Evolutionary conservation across 2,329 filamentous ascomycete genomes (phyloP).

Genomic region (Pyrenophora graminea): DNA sequence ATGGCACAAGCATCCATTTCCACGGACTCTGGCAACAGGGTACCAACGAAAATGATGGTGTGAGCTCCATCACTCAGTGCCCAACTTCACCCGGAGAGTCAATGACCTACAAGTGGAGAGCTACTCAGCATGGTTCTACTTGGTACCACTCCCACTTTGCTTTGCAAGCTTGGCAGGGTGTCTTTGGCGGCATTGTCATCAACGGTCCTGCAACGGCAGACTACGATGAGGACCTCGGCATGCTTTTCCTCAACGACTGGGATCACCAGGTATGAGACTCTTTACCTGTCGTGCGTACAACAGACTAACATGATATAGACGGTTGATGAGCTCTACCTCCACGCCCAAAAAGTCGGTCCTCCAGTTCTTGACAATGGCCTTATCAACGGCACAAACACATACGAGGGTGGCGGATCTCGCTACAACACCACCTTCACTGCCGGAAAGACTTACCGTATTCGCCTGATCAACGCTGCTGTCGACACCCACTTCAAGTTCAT

Average conservation of each 20-base stretch:
- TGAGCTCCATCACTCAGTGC: constrained; percentile 41
- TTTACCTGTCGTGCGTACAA: no score
- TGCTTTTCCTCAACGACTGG: constrained; percentile 52
- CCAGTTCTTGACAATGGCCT: constrained; percentile 49
- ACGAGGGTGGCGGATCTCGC: constrained; percentile 35
- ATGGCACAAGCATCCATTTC: constrained; percentile 40
- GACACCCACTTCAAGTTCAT: constrained; percentile 50
- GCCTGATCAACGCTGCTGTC: constrained; percentile 50
- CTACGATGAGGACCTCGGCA: constrained; percentile 52
- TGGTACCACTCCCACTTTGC: constrained; percentile 52
- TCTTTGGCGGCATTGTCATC: constrained; percentile 49
- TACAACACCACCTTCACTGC: constrained; percentile 45
- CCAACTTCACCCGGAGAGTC: constrained; percentile 30
- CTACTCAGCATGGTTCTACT: constrained; percentile 47
- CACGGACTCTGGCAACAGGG: constrained; percentile 40
- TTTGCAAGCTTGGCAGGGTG: constrained; percentile 48
- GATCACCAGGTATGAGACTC: constrained; percentile 33
- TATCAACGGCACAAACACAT: constrained; percentile 53
- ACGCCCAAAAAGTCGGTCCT: constrained; percentile 34
- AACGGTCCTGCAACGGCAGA: constrained; percentile 47
- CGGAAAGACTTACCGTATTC: constrained; percentile 49
- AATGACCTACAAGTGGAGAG: constrained; percentile 43
- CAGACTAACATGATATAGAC: constrained; percentile 21
- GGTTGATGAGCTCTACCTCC: constrained; percentile 42
- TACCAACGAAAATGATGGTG: constrained; percentile 39